Conservation (phyloP, 2,329 filamentous ascomycete species). For the Hawksworthiomyces lignivorus region DNA sequence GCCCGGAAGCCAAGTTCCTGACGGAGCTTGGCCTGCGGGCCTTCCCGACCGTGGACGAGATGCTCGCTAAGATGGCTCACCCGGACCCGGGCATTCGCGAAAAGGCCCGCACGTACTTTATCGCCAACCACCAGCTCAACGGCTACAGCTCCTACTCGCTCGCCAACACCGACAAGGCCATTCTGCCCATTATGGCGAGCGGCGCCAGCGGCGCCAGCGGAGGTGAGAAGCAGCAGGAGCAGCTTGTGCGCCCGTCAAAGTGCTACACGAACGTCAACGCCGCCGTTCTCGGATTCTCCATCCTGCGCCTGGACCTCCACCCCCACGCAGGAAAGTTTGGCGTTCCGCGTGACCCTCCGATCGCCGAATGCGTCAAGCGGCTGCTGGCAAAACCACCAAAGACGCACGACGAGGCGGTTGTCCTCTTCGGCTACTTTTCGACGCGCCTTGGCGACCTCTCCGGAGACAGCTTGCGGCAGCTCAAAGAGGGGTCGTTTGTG, state of each 20-base stretch:
- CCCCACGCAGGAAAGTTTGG: constrained; percentile 78
- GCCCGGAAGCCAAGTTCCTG: constrained; percentile 69
- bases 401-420: constrained; percentile 56
- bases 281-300: constrained; percentile 69
- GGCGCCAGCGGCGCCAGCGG: not conserved
- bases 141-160: constrained; percentile 62
- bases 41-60: constrained; percentile 62
- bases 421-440: constrained; percentile 77
- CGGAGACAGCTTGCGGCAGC: constrained; percentile 47
- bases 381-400: constrained; percentile 66
- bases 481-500: constrained; percentile 62
- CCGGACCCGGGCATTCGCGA: constrained; percentile 51
- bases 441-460: constrained; percentile 67
- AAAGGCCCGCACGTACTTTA: constrained; percentile 72
- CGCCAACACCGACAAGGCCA: constrained; percentile 44
- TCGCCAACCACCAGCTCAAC: constrained; percentile 70
- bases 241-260: constrained; percentile 61
- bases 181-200: constrained; percentile 63
- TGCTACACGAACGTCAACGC: constrained; percentile 79
- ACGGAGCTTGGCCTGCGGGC: constrained; percentile 62
- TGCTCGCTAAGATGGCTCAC: constrained; percentile 71
- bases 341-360: constrained; percentile 72
- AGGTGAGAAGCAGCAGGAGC: constrained; percentile 35
- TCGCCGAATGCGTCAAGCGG: constrained; percentile 66
- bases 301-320: constrained; percentile 69